These are phyloP conservation scores for Cercospora sp. DNA, from an alignment of 2,329 filamentous ascomycete species.

Conservation along the genomic window DNA sequence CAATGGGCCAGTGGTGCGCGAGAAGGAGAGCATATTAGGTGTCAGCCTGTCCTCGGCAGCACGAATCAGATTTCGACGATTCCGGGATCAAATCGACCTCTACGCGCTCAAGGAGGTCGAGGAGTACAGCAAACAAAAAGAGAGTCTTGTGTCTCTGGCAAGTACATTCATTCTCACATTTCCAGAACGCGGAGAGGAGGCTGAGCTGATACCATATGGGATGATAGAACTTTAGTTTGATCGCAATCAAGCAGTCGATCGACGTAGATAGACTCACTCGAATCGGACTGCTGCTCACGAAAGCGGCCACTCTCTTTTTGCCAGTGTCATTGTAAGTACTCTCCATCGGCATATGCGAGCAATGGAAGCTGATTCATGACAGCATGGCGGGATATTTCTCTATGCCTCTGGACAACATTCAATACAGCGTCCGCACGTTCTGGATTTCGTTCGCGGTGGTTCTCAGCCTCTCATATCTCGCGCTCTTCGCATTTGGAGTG, in stretches of 20 bases:
- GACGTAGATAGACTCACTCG: slow-evolving; percentile 71
- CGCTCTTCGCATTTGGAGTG: slow-evolving; percentile 59
- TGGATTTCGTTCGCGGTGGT: slow-evolving; percentile 69
- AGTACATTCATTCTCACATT: slow-evolving; percentile 29
- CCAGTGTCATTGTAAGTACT: slow-evolving; percentile 55
- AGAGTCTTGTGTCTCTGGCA: slow-evolving; percentile 68
- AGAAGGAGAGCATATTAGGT: slow-evolving; percentile 45
- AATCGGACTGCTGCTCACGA: slow-evolving; percentile 70
- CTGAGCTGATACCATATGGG: slow-evolving; percentile 12
- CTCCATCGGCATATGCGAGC: not conserved
- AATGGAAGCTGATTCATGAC: slow-evolving; percentile 44
- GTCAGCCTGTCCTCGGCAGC: slow-evolving; percentile 53
- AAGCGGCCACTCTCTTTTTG: slow-evolving; percentile 73
- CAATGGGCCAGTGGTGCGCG: slow-evolving; percentile 24
- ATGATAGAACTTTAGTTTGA: slow-evolving; percentile 72
- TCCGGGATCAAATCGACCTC: slow-evolving; percentile 60
- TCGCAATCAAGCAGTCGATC: slow-evolving; percentile 72
- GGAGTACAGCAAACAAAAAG: slow-evolving; percentile 68
- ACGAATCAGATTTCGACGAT: slow-evolving; percentile 58
- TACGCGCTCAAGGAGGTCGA: slow-evolving; percentile 64
- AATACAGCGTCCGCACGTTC: slow-evolving; percentile 61
- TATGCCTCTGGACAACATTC: slow-evolving; percentile 61
- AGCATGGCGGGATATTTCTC: slow-evolving; percentile 72
- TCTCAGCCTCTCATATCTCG: slow-evolving; percentile 59
- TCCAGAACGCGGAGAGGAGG: not conserved